Conservation (phyloP, 192 early-diverging fungal species). For the Chytriomyces confervae region DNA sequence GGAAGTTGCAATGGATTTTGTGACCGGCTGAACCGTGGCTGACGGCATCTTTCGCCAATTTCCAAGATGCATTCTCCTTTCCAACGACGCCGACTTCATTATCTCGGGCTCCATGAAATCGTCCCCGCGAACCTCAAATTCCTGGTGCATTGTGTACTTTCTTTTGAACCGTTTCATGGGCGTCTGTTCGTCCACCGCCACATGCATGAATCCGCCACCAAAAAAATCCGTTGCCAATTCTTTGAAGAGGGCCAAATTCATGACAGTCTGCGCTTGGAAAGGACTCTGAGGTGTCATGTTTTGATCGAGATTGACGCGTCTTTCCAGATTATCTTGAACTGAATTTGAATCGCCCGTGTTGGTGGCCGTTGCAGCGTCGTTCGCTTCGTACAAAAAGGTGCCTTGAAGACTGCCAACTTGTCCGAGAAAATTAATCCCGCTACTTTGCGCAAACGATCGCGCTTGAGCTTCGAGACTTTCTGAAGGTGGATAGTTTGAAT, state of each 20-base stretch:
- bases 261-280: too few relatives aligned
- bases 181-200: slow-evolving; percentile 40
- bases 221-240: slow-evolving; percentile 31
- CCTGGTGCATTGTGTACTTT: slow-evolving; percentile 35
- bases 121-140: slow-evolving; percentile 6
- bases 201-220: slow-evolving; percentile 15
- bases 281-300: too few relatives aligned
- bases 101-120: background rate
- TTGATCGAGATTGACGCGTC: too few relatives aligned
- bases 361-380: slow-evolving; percentile 41
- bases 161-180: slow-evolving; percentile 46
- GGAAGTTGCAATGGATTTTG: background rate
- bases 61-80: too few relatives aligned
- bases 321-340: slow-evolving; percentile 7
- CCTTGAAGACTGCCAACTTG: slow-evolving; percentile 46
- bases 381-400: slow-evolving; percentile 40
- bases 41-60: background rate
- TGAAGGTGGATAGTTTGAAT: too few relatives aligned
- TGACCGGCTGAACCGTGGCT: background rate
- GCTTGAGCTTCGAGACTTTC: background rate
- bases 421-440: slow-evolving; percentile 42
- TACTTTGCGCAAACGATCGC: background rate
- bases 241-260: slow-evolving; percentile 7
- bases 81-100: too few relatives aligned
- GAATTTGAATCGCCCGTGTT: slow-evolving; percentile 19